Evolutionary conservation across 805 yeast species (phyloP).

Genomic region (Barnettozyma wickerhamii): DNA sequence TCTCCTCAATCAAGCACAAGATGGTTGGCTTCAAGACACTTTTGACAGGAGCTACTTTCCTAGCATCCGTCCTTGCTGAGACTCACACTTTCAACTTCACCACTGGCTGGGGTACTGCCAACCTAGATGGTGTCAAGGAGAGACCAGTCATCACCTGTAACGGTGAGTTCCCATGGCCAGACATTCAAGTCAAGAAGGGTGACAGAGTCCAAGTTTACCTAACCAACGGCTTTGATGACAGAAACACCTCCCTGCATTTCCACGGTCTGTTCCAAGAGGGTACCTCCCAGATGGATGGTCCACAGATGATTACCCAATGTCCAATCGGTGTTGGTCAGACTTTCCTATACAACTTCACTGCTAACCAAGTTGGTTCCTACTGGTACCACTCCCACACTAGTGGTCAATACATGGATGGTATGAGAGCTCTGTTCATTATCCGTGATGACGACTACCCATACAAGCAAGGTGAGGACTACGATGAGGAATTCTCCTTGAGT

Average conservation of each 20-base stretch:
- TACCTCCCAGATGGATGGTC: conserved; percentile 48
- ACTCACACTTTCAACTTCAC: conserved; percentile 34
- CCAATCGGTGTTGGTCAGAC: conserved; percentile 40
- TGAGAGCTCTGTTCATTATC: conserved; percentile 49
- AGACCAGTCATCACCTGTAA: conserved; percentile 58
- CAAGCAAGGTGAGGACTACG: conserved; percentile 47
- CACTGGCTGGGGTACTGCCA: conserved; percentile 35
- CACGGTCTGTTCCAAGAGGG: conserved; percentile 47
- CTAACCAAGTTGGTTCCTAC: conserved; percentile 42
- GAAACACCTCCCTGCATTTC: conserved; percentile 52
- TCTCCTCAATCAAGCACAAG: background rate
- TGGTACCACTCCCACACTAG: conserved; percentile 55
- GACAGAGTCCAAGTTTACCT: conserved; percentile 40
- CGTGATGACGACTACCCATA: conserved; percentile 62
- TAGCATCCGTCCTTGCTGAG: conserved; percentile 7
- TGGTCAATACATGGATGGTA: conserved; percentile 45
- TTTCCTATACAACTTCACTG: conserved; percentile 39
- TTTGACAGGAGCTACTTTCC: conserved; percentile 2
- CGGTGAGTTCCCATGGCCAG: conserved; percentile 49
- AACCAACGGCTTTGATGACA: conserved; percentile 31
- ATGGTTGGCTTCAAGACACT: conserved; percentile 10
- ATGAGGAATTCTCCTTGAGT: conserved; percentile 68
- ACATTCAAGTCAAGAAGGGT: conserved; percentile 34
- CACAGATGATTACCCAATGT: conserved; percentile 43
- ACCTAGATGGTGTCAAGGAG: conserved; percentile 52